phyloP scores from a whole-genome alignment of 306 rosid genomes.

The Quercus gilva region DNA sequence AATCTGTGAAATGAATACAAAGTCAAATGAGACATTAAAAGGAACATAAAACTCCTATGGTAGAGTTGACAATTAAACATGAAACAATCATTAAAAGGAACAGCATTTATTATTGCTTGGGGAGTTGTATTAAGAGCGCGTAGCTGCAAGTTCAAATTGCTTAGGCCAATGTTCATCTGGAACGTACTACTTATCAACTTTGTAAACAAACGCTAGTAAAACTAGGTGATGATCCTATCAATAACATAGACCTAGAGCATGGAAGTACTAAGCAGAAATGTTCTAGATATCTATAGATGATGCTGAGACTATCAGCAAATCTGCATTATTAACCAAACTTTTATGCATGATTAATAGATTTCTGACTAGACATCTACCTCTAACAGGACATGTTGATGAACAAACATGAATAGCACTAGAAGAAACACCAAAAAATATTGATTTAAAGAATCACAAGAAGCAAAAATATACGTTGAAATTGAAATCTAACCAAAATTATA shows the following conservation, averaged over 20 bases:
- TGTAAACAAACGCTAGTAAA: background rate
- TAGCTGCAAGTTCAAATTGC: background rate
- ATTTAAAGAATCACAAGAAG: background rate
- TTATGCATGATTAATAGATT: background rate
- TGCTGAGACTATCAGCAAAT: background rate
- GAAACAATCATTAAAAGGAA: background rate
- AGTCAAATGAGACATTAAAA: background rate
- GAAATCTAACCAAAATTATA: background rate
- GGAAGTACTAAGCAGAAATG: background rate
- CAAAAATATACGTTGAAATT: background rate
- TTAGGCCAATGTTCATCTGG: background rate
- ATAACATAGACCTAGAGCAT: background rate
- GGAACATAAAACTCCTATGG: background rate
- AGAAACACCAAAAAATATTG: background rate
- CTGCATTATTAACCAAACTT: background rate
- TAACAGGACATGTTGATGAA: background rate
- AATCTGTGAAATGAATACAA: constrained; percentile 31
- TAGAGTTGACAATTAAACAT: background rate
- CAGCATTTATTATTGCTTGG: no score
- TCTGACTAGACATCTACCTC: background rate
- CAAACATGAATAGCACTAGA: background rate
- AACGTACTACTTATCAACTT: background rate
- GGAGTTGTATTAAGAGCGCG: background rate
- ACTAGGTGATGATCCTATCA: background rate
- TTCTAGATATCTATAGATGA: background rate